Percentiles rank a stretch among this genome's conserved stretches.
phyloP scores from a whole-genome alignment of 805 yeast species.

The Yamadazyma tumulicola region DNA sequence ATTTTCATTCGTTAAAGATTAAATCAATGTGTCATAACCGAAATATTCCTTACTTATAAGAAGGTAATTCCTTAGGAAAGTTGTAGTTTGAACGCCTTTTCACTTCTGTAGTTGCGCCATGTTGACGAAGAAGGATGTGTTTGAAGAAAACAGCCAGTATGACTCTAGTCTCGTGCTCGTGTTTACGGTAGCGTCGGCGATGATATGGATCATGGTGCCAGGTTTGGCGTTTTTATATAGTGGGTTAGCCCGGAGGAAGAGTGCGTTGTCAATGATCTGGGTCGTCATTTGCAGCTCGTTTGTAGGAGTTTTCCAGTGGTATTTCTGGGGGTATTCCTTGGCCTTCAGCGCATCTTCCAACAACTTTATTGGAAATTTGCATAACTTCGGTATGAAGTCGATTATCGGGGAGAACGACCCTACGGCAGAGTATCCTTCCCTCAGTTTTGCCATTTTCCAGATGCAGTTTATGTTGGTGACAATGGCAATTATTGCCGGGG shows the following conservation, averaged over 20 bases:
- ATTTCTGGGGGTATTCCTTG: constrained; percentile 96
- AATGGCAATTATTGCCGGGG: constrained; percentile 85
- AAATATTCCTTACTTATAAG: too few relatives aligned
- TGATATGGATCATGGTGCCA: constrained; percentile 90
- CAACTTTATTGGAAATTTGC: constrained; percentile 83
- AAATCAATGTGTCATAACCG: too few relatives aligned
- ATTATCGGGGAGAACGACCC: constrained; percentile 48
- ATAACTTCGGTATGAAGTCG: constrained; percentile 76
- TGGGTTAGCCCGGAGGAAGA: constrained; percentile 85
- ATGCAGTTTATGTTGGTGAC: constrained; percentile 93
- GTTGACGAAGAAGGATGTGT: constrained; percentile 25
- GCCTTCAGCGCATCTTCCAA: constrained; percentile 83
- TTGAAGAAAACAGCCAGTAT: constrained; percentile 32
- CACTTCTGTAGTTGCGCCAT: too few relatives aligned
- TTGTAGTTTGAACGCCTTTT: too few relatives aligned
- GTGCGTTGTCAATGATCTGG: constrained; percentile 87
- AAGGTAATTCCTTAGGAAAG: too few relatives aligned
- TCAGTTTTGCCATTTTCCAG: constrained; percentile 83
- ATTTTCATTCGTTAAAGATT: too few relatives aligned
- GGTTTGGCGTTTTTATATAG: constrained; percentile 91
- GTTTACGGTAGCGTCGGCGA: constrained; percentile 57
- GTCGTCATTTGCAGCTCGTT: constrained; percentile 68
- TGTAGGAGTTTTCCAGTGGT: constrained; percentile 86
- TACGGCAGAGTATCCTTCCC: constrained; percentile 63
- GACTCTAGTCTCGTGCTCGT: constrained; percentile 29